phyloP scores from a whole-genome alignment of 2,329 filamentous ascomycete genomes.

The Fusarium avenaceum region DNA sequence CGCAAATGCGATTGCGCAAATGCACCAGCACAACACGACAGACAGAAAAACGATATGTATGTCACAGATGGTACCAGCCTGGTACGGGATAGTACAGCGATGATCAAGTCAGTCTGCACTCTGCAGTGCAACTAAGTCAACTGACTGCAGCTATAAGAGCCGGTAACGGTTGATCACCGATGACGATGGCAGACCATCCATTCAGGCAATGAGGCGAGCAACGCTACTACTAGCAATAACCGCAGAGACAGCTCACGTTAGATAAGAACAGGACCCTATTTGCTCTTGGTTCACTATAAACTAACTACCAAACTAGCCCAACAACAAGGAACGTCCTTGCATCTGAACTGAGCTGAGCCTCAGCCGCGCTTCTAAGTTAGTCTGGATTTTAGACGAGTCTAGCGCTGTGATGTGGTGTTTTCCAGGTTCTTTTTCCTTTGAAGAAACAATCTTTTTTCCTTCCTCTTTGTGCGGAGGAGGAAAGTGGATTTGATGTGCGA shows the following conservation, averaged over 20 bases:
- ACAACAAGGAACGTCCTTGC: slow-evolving; percentile 40
- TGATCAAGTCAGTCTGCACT: slow-evolving; percentile 17
- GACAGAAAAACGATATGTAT: slow-evolving; percentile 21
- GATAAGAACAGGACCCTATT: slow-evolving; percentile 26
- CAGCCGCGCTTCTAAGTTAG: slow-evolving; percentile 28
- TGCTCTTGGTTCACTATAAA: slow-evolving; percentile 22
- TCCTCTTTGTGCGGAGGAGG: slow-evolving; percentile 22
- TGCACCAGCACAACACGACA: slow-evolving; percentile 16
- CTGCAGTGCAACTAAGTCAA: not conserved
- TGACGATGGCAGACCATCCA: slow-evolving; percentile 33
- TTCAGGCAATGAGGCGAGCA: slow-evolving; percentile 33
- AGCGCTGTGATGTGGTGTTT: slow-evolving; percentile 15
- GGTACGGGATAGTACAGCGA: slow-evolving; percentile 33
- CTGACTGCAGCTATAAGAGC: slow-evolving; percentile 5
- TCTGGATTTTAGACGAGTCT: slow-evolving; percentile 16
- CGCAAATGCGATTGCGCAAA: slow-evolving; percentile 10
- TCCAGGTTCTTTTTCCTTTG: not conserved
- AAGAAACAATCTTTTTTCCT: slow-evolving; percentile 34
- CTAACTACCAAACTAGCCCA: not conserved
- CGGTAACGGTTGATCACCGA: slow-evolving; percentile 7
- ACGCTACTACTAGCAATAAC: too few relatives aligned
- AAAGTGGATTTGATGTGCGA: slow-evolving; percentile 22
- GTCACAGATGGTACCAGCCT: slow-evolving; percentile 29
- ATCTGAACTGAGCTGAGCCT: slow-evolving; percentile 15
- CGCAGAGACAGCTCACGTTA: not conserved